Evolutionary conservation across 139 green algal genomes (phyloP).

Genomic region (Chlorella vulgaris): DNA sequence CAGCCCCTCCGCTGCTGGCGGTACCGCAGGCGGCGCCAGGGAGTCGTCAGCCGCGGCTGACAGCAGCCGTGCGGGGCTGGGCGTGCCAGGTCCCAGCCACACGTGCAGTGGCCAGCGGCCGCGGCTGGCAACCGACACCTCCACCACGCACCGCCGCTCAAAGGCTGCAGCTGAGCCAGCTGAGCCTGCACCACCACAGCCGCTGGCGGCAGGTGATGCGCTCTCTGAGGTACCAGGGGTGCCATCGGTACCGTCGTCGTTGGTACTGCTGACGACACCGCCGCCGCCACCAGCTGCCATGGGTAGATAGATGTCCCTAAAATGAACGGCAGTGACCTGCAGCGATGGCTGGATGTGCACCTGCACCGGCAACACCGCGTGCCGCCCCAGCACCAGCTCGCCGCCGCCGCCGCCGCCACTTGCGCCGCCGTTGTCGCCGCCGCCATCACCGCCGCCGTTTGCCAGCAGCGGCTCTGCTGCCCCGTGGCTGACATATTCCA

Average conservation of each 20-base stretch:
- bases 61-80: not conserved
- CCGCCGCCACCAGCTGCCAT: not conserved
- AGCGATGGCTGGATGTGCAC: slow-evolving; percentile 43
- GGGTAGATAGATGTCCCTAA: slow-evolving; percentile 30
- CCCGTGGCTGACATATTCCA: slow-evolving; percentile 38
- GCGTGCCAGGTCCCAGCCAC: not conserved
- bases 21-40: slow-evolving; percentile 3
- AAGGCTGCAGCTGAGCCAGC: not conserved
- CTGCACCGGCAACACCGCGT: slow-evolving; percentile 18
- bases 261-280: not conserved
- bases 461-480: slow-evolving; percentile 8
- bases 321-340: slow-evolving; percentile 32
- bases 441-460: not conserved
- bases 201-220: not conserved
- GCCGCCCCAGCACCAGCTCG: slow-evolving; percentile 27
- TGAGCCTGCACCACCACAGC: not conserved
- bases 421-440: not conserved
- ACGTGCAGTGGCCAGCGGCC: slow-evolving; percentile 32
- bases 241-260: not conserved
- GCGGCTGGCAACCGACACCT: slow-evolving; percentile 31
- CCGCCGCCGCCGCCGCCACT: slow-evolving; percentile 1
- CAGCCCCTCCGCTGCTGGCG: slow-evolving; percentile 15
- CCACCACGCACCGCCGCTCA: slow-evolving; percentile 34
- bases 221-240: not conserved
- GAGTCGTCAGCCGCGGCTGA: not conserved